A percentile compares a stretch with the other conserved stretches of the same genome.
Evolutionary conservation across 306 rosid species (phyloP).

Genomic region (Glycine tomentella): DNA sequence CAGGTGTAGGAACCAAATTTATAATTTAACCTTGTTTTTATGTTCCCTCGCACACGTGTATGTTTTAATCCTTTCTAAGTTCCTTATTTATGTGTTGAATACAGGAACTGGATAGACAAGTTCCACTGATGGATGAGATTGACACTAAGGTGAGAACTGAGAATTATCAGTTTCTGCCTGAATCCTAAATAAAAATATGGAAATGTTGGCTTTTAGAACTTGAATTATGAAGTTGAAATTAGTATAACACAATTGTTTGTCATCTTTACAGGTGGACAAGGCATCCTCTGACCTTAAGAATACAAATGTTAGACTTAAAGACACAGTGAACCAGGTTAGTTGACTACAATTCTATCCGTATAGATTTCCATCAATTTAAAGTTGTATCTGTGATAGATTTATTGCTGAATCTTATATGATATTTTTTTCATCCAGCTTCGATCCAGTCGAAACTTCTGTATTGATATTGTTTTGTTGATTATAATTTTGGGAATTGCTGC

Average conservation of each 20-base stretch:
- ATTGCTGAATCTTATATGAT: constrained; percentile 46
- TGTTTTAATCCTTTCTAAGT: constrained; percentile 8
- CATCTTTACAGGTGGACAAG: constrained; percentile 78
- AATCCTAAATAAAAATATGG: no score
- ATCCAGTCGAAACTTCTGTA: constrained; percentile 97
- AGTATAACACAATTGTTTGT: constrained; percentile 38
- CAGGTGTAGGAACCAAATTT: not conserved
- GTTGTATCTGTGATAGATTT: constrained; percentile 30
- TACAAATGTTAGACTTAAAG: constrained; percentile 92
- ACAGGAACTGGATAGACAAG: constrained; percentile 97
- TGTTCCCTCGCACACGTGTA: constrained; percentile 15
- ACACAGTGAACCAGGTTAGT: constrained; percentile 93
- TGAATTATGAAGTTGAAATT: constrained; percentile 36
- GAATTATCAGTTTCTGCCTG: constrained; percentile 32
- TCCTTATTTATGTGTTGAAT: constrained; percentile 41
- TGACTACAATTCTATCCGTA: constrained; percentile 20
- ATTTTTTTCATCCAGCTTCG: constrained; percentile 74
- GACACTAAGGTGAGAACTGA: constrained; percentile 82
- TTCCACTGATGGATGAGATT: constrained; percentile 98
- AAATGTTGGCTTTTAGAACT: constrained; percentile 24
- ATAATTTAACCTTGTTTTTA: not conserved
- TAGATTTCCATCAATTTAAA: constrained; percentile 18
- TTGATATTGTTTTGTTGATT: constrained; percentile 88
- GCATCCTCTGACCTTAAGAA: constrained; percentile 94
- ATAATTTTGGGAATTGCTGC: constrained; percentile 98